Evolutionary conservation across 805 yeast genomes (phyloP), one percentile per base, ranked within the genome.

Genomic region (Grigorovia jiainica): DNA sequence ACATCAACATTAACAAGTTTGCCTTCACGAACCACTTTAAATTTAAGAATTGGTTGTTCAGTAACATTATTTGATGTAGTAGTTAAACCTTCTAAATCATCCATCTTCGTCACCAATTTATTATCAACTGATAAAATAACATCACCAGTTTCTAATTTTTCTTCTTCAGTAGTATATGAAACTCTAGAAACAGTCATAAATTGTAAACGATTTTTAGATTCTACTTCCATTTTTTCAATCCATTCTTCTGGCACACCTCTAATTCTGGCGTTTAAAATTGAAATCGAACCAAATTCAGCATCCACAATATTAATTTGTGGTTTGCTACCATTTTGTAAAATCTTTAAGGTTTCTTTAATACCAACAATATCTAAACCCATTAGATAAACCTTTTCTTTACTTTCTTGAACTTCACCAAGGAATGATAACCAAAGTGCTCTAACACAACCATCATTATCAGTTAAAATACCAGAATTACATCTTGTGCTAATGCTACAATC

Each of bases 181-280:
- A 82, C 78, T 51, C 90, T 74, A 10, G 78, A 69, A 10, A 84
- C 90, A 15, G 77, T 66, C 55, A 86, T 72, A 47, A 89, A 75
- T 56, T 86, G 89, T 35, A 81, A 70, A 52, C 84, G 78, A 53
- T 82, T 86, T 20, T 68, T 66, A 40, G 76, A 72, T 25, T 70
- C 72, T 20, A 72, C 68, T 58, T 85, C 95, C 56, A 85, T 72
- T 47, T 68, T 70, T 29, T 68, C 55, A 46, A 89, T 82, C 94
- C 95, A 87, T 34, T 76, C 76, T 51, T 84, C 90, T 0, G 92
- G 76, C 18, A 87, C 95, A n/a, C 95, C 95, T 54, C 85, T 72
- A 36, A 84, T 75, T 61, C 95, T 76, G 2, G 94, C 95, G 54
- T 77, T 81, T 20, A 78, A 72, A 19, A 87, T 67, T 2, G 85